Base-by-base conservation (phyloP, 768 basidiomycete genomes). In the Austroboletus festivus region DNA sequence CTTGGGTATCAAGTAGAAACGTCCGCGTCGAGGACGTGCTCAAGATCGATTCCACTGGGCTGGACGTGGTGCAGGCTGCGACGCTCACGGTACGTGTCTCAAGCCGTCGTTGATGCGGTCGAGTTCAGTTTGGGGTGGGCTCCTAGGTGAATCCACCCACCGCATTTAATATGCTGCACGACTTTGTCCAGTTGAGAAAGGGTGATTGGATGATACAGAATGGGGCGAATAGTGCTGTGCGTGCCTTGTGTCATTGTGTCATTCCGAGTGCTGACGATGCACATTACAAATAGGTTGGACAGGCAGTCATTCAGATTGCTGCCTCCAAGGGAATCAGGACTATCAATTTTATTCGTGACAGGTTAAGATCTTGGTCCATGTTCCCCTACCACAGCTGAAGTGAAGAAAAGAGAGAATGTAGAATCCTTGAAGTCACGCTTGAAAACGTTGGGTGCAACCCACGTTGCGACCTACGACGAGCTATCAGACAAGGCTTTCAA, bases 141-240 rank as follows among this genome's bases (percentile, higher is more conserved):
- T 1, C 22, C 11, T 40, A 89, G 82, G 82, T 92, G 22, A 94
- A 94, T 60, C 87, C 88, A 2, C 75, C 89, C 0, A 89, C 91
- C 0, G 92, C 92, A 1, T 84, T 84, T 53, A 85, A 86, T 57
- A 87, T 94, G 84, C 75, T 94, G 10, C 75, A 74, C 28, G 80
- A 86, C 47, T 92, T 84, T 64, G 75, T 82, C 6, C 56, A 73
- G 30, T 75, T 92, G 37, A 53, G 78, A 43, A 71, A 75, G 41
- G 89, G 85, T 4, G 86, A 89, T 40, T 93, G 85, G 85, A 73
- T 94, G 15, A 63, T 93, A 11, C 91, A 93, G 65, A 93, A 93
- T 52, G 91, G 89, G 22, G 84, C 83, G 18, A 93, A 93, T 57
- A 86, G 86, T 55, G 86, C 87, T 18, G 90, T 89, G 49, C 41